phyloP scores from a whole-genome alignment of 108 stramenopile species.

The Cylindrotheca closterium region DNA sequence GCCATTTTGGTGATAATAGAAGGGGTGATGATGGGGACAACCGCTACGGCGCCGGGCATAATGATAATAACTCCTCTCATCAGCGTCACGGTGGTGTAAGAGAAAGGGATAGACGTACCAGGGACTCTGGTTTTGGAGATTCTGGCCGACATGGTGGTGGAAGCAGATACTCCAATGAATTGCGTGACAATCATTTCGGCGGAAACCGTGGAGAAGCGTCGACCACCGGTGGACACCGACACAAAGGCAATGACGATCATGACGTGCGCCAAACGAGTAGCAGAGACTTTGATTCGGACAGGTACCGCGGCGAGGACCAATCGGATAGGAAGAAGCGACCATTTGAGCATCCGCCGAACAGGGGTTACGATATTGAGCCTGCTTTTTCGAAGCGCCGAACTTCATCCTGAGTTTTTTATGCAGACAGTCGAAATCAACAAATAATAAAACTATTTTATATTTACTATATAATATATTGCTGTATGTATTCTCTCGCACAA shows the following conservation, averaged over 20 bases:
- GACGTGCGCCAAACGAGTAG: too few species aligned
- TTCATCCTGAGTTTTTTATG: not conserved
- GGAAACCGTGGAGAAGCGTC: too few species aligned
- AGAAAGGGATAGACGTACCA: conserved; percentile 3
- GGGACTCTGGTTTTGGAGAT: too few species aligned
- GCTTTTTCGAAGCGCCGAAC: conserved; percentile 20
- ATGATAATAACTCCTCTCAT: conserved; percentile 2
- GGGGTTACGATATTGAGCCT: conserved; percentile 34
- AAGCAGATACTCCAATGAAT: too few species aligned
- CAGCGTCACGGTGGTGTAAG: conserved; percentile 3
- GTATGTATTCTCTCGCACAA: too few species aligned
- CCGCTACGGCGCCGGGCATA: conserved; percentile 2
- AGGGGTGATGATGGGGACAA: not conserved
- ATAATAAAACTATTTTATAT: not conserved
- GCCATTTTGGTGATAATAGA: conserved; percentile 6
- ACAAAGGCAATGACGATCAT: too few species aligned
- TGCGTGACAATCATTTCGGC: too few species aligned
- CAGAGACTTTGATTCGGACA: not conserved
- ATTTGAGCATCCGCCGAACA: conserved; percentile 8
- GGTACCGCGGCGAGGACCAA: not conserved
- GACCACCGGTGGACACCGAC: too few species aligned
- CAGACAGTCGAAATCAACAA: not conserved
- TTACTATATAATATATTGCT: too few species aligned
- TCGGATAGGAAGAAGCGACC: not conserved
- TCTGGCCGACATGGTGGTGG: too few species aligned